Conservation (phyloP, 352 stramenopile genomes). For the Globisporangium polare region DNA sequence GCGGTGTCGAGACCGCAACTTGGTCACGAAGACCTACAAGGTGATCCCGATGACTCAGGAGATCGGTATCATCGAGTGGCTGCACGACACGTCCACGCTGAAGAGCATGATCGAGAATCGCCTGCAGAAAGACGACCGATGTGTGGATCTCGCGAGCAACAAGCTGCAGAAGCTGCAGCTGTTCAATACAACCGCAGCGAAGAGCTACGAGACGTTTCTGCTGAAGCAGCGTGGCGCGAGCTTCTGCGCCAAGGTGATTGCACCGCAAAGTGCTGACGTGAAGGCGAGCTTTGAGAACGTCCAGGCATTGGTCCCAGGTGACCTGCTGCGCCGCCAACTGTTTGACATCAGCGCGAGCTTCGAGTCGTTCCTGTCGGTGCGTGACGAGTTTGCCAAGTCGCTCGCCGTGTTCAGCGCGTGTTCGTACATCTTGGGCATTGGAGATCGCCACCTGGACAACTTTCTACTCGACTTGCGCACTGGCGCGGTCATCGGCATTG, state of each 20-base stretch:
- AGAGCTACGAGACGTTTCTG: slow-evolving; percentile 70
- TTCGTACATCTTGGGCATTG: slow-evolving; percentile 89
- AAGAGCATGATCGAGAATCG: slow-evolving; percentile 79
- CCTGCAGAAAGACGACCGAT: slow-evolving; percentile 57
- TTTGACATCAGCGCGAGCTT: slow-evolving; percentile 62
- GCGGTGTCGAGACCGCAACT: slow-evolving; percentile 54
- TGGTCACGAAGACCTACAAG: slow-evolving; percentile 79
- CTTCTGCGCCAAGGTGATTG: slow-evolving; percentile 71
- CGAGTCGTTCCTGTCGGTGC: slow-evolving; percentile 81
- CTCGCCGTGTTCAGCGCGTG: slow-evolving; percentile 84
- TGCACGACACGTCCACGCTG: slow-evolving; percentile 67
- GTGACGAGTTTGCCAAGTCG: slow-evolving; percentile 79
- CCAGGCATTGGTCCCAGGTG: slow-evolving; percentile 61
- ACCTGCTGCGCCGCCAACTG: slow-evolving; percentile 78
- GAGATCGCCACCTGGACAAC: slow-evolving; percentile 90
- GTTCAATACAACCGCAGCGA: slow-evolving; percentile 71
- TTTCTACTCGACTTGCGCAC: slow-evolving; percentile 79
- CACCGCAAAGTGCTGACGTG: slow-evolving; percentile 44
- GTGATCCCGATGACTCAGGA: slow-evolving; percentile 85
- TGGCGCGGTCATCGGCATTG: slow-evolving; percentile 86
- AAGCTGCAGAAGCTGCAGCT: slow-evolving; percentile 66
- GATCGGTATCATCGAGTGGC: slow-evolving; percentile 85
- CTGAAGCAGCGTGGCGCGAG: slow-evolving; percentile 64
- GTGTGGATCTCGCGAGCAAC: slow-evolving; percentile 55
- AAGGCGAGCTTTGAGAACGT: slow-evolving; percentile 46